These are phyloP conservation scores for Komagataella ulmi DNA, from an alignment of 805 yeast genomes.

Conservation along the genomic window DNA sequence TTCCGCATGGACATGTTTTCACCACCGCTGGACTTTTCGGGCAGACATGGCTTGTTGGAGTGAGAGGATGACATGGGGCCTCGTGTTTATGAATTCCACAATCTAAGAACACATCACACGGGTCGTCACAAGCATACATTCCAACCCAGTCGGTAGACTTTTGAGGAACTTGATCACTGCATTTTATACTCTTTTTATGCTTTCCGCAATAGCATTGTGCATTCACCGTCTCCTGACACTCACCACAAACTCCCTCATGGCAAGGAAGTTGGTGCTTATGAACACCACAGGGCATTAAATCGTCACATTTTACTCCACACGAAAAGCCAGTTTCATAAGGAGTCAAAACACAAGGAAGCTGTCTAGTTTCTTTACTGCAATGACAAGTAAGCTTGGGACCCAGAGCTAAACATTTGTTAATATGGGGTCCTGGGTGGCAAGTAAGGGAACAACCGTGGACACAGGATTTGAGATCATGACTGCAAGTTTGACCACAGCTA, in stretches of 20 bases:
- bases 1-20: slow-evolving; percentile 75
- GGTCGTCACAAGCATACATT: slow-evolving; percentile 29
- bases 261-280: slow-evolving; percentile 56
- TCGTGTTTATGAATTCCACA: slow-evolving; percentile 52
- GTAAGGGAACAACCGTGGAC: slow-evolving; percentile 60
- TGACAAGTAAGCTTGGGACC: slow-evolving; percentile 59
- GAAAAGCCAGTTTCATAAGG: slow-evolving; percentile 57
- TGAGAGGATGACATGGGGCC: slow-evolving; percentile 37
- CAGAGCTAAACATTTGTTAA: slow-evolving; percentile 59
- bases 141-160: slow-evolving; percentile 33
- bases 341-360: slow-evolving; percentile 61
- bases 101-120: slow-evolving; percentile 34
- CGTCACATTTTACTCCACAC: slow-evolving; percentile 51
- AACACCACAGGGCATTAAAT: slow-evolving; percentile 53
- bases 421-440: slow-evolving; percentile 89
- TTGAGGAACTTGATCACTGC: slow-evolving; percentile 28
- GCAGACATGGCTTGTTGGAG: slow-evolving; percentile 26
- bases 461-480: slow-evolving; percentile 38
- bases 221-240: slow-evolving; percentile 36
- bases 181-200: slow-evolving; percentile 24
- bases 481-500: slow-evolving; percentile 82
- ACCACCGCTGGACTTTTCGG: slow-evolving; percentile 46
- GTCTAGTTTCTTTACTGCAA: slow-evolving; percentile 59
- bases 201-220: slow-evolving; percentile 70
- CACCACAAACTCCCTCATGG: slow-evolving; percentile 77